Evolutionary conservation across 352 stramenopile species (phyloP).

Genomic region (Blastocystis sp.): DNA sequence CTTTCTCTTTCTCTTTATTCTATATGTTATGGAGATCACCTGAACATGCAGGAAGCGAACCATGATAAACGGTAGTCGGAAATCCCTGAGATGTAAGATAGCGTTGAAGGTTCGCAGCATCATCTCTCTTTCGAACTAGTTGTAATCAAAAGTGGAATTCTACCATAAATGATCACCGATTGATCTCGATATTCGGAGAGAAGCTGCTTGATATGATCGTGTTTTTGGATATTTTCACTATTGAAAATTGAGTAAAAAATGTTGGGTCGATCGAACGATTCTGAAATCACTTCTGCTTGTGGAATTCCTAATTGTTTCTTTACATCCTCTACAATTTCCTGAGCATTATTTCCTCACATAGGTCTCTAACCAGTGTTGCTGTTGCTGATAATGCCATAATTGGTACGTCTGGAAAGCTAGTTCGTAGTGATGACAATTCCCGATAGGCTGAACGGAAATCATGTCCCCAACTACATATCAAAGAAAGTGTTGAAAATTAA

Average conservation of each 20-base stretch:
- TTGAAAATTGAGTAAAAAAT: constrained; percentile 33
- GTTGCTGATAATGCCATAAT: constrained; percentile 59
- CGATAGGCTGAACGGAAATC: constrained; percentile 64
- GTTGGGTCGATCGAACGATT: constrained; percentile 53
- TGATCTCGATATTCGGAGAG: background rate
- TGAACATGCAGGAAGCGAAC: background rate
- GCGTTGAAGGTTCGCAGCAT: background rate
- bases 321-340: constrained; percentile 30
- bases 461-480: constrained; percentile 47
- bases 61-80: background rate
- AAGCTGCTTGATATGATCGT: background rate
- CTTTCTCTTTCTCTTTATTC: constrained; percentile 25
- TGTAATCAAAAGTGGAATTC: background rate
- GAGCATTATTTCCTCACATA: background rate
- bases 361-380: background rate
- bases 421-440: background rate
- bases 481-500: background rate
- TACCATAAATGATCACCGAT: constrained; percentile 39
- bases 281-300: background rate
- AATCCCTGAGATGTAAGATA: background rate
- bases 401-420: background rate
- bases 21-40: background rate
- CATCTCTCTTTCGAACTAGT: constrained; percentile 41
- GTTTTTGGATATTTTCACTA: background rate
- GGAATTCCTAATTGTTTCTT: constrained; percentile 19